These are phyloP conservation scores for Melaleuca alternifolia DNA, from an alignment of 345 rosid species.

Conservation along the genomic window DNA sequence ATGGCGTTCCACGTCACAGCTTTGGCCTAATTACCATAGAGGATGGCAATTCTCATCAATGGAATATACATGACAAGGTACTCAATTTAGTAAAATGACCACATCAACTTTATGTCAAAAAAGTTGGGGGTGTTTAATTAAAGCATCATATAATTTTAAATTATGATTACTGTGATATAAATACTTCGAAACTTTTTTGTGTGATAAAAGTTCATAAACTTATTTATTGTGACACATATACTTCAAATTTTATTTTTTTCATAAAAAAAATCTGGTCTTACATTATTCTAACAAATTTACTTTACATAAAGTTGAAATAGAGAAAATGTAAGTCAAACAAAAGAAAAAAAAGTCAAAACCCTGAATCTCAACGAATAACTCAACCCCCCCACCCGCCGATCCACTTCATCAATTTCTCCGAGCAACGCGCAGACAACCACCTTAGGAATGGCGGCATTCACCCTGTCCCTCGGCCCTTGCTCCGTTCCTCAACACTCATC, in stretches of 20 bases:
- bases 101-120: not conserved
- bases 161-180: too few relatives aligned
- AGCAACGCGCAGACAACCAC: not conserved
- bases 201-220: too few relatives aligned
- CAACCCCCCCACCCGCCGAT: not conserved
- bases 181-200: too few relatives aligned
- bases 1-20: not conserved
- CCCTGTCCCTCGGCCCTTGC: not conserved
- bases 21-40: not conserved
- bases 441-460: not conserved
- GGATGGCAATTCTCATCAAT: not conserved
- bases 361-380: not conserved
- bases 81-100: not conserved
- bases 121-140: not conserved
- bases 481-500: not conserved
- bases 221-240: too few relatives aligned
- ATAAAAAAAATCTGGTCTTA: too few relatives aligned
- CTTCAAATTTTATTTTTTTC: too few relatives aligned
- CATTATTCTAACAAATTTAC: too few relatives aligned
- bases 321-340: not conserved
- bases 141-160: too few relatives aligned
- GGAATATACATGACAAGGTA: not conserved
- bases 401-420: not conserved
- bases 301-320: not conserved
- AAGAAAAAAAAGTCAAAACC: not conserved